Conservation (phyloP, 2,329 filamentous ascomycete species). For the Aspergillus sclerotialis region DNA sequence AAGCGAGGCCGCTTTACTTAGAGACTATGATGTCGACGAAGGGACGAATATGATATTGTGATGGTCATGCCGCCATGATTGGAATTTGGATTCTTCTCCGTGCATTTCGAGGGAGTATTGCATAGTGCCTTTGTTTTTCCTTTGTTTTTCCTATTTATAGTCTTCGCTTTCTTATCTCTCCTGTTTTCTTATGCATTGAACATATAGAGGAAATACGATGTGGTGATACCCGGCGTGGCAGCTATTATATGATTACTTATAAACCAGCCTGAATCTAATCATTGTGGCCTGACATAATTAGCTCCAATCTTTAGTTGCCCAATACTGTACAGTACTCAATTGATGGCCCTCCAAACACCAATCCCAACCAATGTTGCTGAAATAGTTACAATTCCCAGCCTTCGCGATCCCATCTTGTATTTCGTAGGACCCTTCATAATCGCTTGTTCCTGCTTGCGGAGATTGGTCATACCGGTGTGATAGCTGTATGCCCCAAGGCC, state of each 20-base stretch:
- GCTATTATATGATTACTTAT: constrained; percentile 14
- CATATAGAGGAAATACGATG: constrained; percentile 28
- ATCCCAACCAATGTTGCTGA: constrained; percentile 62
- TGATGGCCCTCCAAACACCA: constrained; percentile 62
- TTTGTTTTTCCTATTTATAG: constrained; percentile 6
- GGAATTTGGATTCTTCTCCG: constrained; percentile 19
- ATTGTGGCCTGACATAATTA: background rate
- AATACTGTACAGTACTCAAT: constrained; percentile 32
- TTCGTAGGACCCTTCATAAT: constrained; percentile 64
- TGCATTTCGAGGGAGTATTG: constrained; percentile 28
- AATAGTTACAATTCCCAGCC: constrained; percentile 59
- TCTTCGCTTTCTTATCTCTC: constrained; percentile 8
- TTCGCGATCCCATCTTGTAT: constrained; percentile 66
- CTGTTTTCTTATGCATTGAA: constrained; percentile 16
- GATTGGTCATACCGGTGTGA: constrained; percentile 64
- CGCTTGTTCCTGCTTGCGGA: constrained; percentile 53
- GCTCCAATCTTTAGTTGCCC: too few species aligned
- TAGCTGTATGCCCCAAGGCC: constrained; percentile 73
- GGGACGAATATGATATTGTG: constrained; percentile 26
- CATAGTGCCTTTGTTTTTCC: constrained; percentile 14
- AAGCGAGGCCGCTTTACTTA: constrained; percentile 43
- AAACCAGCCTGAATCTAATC: constrained; percentile 1
- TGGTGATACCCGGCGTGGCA: constrained; percentile 30
- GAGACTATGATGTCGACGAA: constrained; percentile 23
- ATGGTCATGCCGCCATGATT: constrained; percentile 25